A percentile compares a stretch with the other conserved stretches of the same genome.
Conservation (phyloP, 345 rosid genomes). For the Hypericum perforatum region DNA sequence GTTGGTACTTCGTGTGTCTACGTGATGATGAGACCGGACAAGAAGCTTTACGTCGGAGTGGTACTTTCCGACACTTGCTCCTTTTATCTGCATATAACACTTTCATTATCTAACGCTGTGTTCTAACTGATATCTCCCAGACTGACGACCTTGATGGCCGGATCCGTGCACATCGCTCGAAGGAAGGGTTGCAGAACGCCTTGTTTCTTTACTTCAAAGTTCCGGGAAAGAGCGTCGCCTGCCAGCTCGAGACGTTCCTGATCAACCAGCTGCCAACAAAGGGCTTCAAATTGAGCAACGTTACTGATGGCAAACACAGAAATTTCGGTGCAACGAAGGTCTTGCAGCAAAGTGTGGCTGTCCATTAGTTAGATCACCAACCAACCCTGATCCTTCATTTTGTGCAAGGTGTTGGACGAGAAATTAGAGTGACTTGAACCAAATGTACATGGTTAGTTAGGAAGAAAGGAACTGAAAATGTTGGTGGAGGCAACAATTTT, state of each 20-base stretch:
- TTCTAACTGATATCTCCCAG: conserved; percentile 20
- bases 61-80: conserved; percentile 21
- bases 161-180: conserved; percentile 52
- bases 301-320: conserved; percentile 84
- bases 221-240: conserved; percentile 85
- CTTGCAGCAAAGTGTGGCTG: conserved; percentile 24
- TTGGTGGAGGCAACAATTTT: no score
- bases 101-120: no score
- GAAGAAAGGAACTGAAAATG: no score
- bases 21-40: conserved; percentile 72
- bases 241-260: conserved; percentile 88
- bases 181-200: conserved; percentile 59
- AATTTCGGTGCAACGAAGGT: conserved; percentile 58
- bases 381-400: conserved; percentile 8
- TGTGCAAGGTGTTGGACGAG: conserved; percentile 8
- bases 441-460: no score
- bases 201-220: conserved; percentile 67
- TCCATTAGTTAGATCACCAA: conserved; percentile 7
- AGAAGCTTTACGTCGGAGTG: conserved; percentile 79
- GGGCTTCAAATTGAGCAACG: conserved; percentile 56
- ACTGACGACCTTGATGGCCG: conserved; percentile 92
- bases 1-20: conserved; percentile 81
- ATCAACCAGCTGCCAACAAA: conserved; percentile 64
- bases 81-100: background rate
- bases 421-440: background rate